Conservation (phyloP, 2,329 filamentous ascomycete genomes). For the Elsinoe perseae region DNA sequence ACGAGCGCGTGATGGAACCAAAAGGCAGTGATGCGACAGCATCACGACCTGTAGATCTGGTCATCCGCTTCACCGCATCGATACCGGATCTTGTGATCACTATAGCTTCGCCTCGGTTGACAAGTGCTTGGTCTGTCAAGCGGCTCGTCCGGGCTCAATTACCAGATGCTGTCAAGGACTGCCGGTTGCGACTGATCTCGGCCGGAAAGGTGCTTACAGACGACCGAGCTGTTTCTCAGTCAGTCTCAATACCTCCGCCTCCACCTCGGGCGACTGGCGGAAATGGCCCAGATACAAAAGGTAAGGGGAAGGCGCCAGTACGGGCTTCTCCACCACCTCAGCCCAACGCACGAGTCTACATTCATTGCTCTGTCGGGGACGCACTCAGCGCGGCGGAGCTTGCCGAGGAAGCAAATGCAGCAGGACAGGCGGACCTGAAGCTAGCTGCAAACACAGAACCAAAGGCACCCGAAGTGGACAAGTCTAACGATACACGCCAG, state of each 20-base stretch:
- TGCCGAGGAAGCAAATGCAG: constrained; percentile 52
- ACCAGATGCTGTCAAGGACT: constrained; percentile 51
- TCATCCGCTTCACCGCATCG: constrained; percentile 82
- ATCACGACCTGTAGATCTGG: constrained; percentile 56
- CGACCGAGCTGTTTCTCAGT: constrained; percentile 56
- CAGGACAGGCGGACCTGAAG: constrained; percentile 33
- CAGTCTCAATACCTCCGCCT: constrained; percentile 56
- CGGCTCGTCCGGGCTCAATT: constrained; percentile 70
- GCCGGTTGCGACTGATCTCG: constrained; percentile 80
- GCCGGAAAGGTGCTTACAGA: constrained; percentile 80
- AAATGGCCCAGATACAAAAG: constrained; percentile 30
- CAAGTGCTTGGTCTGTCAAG: constrained; percentile 72
- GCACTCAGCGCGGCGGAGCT: constrained; percentile 62
- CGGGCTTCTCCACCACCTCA: constrained; percentile 31
- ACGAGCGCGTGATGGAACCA: too few relatives aligned
- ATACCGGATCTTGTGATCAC: constrained; percentile 76
- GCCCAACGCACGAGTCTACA: constrained; percentile 58
- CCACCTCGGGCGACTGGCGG: constrained; percentile 37
- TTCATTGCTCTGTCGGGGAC: constrained; percentile 86
- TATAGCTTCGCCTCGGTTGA: constrained; percentile 58
- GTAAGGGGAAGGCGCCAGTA: constrained; percentile 61
- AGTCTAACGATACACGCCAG: neutral
- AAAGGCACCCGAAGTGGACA: neutral
- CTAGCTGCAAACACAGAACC: constrained; percentile 31
- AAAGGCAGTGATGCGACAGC: neutral